Base-by-base conservation (phyloP, 1,284 basidiomycete genomes). In the Microbotryum lychnidis-dioicae region DNA sequence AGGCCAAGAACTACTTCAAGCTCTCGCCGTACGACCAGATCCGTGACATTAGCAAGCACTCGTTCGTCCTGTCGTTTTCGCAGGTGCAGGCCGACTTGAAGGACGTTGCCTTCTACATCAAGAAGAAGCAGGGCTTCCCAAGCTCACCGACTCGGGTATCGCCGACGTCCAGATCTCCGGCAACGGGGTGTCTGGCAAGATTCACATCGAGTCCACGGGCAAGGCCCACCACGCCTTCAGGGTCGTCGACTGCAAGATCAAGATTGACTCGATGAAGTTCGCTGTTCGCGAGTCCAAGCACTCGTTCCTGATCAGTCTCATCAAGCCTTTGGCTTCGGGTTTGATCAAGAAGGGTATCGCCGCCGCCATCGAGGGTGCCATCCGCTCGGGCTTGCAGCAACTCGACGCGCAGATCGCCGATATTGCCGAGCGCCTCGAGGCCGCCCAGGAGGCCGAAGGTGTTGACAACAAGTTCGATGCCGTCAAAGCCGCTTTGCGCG, bases 31-130 rank as follows among this genome's bases (percentile, higher is more conserved):
- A 91, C 78, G 57, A 62, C 48, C 61, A 60, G 66, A 73, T 76
- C 67, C 69, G 74, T 20, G 86, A 89, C 70, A 51, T 61, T 14
- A 57, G 57, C n/a, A 64, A 69, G 62, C 69, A 70, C 63, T 54
- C 61, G 14, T 69, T 72, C 63, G 66, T 23, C 20, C n/a, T 93
- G 60, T 83, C 82, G 7, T 79, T 92, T 46, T 79, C 80, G 31
- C 92, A 97, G 76, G 89, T 97, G 72, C 93, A 97, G 76, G 86
- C 87, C n/a, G 91, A 94, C 72, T 86, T 96, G 81, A 83, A 87
- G 47, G 91, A 96, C 71, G 88, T 96, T 23, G 85, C 87, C 16
- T 94, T 96, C 75, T 91, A 67, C 63, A 58, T 70, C 65, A 64
- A 68, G 62, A 71, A 71, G 68, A 69, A 68, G 80, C 80, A 78